Evolutionary conservation across 2,329 filamentous ascomycete genomes (phyloP).

Genomic region (Bipolaris oryzae): DNA sequence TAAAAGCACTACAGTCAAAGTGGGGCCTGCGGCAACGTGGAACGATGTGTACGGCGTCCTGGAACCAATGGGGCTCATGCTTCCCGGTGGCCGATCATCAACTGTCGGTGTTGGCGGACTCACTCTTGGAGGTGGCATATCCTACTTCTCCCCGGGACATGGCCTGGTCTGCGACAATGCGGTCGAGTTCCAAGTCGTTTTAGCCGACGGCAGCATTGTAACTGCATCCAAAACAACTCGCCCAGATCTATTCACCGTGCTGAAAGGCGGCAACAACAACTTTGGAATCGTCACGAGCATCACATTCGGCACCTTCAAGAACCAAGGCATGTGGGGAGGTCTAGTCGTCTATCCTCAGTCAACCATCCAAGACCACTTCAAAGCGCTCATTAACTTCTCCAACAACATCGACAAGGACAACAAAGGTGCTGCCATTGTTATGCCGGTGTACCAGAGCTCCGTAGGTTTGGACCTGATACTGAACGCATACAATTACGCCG

Average conservation of each 20-base stretch:
- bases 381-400: slow-evolving; percentile 30
- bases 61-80: slow-evolving; percentile 28
- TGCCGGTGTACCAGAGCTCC: slow-evolving; percentile 24
- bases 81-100: slow-evolving; percentile 32
- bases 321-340: slow-evolving; percentile 45
- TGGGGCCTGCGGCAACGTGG: slow-evolving; percentile 37
- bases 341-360: slow-evolving; percentile 32
- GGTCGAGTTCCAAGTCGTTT: slow-evolving; percentile 41
- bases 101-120: slow-evolving; percentile 37
- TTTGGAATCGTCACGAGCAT: slow-evolving; percentile 45
- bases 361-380: slow-evolving; percentile 26
- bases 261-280: slow-evolving; percentile 45
- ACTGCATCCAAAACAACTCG: slow-evolving; percentile 27
- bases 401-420: slow-evolving; percentile 24
- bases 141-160: slow-evolving; percentile 34
- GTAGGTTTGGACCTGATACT: slow-evolving; percentile 21
- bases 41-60: slow-evolving; percentile 32
- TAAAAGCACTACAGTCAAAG: slow-evolving; percentile 20
- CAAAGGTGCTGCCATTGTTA: slow-evolving; percentile 29
- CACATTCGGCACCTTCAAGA: slow-evolving; percentile 31
- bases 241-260: slow-evolving; percentile 38
- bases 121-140: slow-evolving; percentile 38
- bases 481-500: slow-evolving; percentile 34
- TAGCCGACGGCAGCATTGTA: slow-evolving; percentile 38
- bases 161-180: slow-evolving; percentile 43